Conservation (phyloP, 345 rosid species). For the Aquilaria sinensis region DNA sequence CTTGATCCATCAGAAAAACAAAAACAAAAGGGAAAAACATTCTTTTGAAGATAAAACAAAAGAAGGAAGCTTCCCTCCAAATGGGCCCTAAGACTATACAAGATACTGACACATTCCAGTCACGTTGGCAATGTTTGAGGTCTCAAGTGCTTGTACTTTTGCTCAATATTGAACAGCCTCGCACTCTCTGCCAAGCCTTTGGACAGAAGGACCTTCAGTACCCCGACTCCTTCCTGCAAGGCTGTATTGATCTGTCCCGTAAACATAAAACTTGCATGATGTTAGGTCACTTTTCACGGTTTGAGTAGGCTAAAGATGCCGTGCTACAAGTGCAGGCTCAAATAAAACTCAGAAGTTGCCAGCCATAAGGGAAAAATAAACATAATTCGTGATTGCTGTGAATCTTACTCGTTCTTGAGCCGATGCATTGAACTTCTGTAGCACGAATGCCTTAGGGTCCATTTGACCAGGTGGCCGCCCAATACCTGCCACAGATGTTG, state of each 20-base stretch:
- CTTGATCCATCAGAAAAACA: no score
- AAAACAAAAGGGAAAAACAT: no score
- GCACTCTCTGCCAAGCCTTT: constrained; percentile 70
- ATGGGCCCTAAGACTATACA: background rate
- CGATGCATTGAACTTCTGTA: constrained; percentile 69
- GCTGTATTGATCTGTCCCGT: constrained; percentile 54
- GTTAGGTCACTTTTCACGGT: no score
- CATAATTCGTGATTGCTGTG: background rate
- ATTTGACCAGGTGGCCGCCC: constrained; percentile 92
- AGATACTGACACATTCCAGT: constrained; percentile 7
- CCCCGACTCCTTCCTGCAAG: constrained; percentile 63
- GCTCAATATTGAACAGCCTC: constrained; percentile 60
- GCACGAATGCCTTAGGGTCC: constrained; percentile 94
- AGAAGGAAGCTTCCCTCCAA: no score
- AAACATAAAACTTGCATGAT: background rate
- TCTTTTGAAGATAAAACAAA: no score
- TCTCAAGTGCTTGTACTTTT: constrained; percentile 78
- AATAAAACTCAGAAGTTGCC: no score
- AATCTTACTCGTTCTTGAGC: constrained; percentile 57
- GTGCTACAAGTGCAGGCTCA: no score
- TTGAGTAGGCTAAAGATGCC: background rate
- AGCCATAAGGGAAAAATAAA: background rate
- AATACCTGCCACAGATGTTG: constrained; percentile 37
- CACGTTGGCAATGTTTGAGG: constrained; percentile 45
- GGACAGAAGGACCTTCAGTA: constrained; percentile 54